A percentile compares a stretch with the other conserved stretches of the same genome.
phyloP scores from a whole-genome alignment of 768 basidiomycete genomes.

The Panellus pusillus region DNA sequence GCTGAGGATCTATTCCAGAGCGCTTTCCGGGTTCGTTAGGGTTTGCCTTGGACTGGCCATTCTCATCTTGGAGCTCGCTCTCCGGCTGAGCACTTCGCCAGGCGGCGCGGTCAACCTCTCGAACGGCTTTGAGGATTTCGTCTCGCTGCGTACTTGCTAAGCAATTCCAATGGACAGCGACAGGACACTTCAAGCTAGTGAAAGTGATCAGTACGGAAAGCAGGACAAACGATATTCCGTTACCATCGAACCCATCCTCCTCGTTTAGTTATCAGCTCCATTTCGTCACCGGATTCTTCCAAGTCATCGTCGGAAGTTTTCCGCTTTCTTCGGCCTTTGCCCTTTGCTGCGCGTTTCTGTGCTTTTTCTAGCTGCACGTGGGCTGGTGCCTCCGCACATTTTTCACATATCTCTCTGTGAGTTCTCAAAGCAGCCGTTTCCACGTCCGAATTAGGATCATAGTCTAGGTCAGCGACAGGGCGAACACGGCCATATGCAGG shows the following conservation, averaged over 20 bases:
- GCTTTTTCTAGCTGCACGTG: constrained; percentile 48
- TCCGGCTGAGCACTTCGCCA: constrained; percentile 33
- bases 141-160: constrained; percentile 64
- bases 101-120: constrained; percentile 46
- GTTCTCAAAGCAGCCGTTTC: constrained; percentile 53
- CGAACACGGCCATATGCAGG: constrained; percentile 49
- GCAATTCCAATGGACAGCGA: constrained; percentile 77
- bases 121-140: constrained; percentile 69
- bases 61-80: constrained; percentile 24
- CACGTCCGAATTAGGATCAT: constrained; percentile 54
- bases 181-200: constrained; percentile 71
- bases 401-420: constrained; percentile 71
- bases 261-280: constrained; percentile 45
- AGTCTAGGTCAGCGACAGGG: constrained; percentile 40
- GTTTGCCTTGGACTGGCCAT: constrained; percentile 19
- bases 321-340: constrained; percentile 41
- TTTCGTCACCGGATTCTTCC: constrained; percentile 56
- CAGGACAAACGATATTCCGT: neutral
- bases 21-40: constrained; percentile 44
- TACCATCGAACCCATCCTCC: constrained; percentile 90
- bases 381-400: constrained; percentile 61
- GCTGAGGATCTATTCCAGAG: constrained; percentile 42
- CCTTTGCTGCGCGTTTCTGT: constrained; percentile 37
- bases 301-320: constrained; percentile 46
- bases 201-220: constrained; percentile 16